Base-by-base conservation (phyloP, 2,329 filamentous ascomycete species). In the Didymellaceae sp. region DNA sequence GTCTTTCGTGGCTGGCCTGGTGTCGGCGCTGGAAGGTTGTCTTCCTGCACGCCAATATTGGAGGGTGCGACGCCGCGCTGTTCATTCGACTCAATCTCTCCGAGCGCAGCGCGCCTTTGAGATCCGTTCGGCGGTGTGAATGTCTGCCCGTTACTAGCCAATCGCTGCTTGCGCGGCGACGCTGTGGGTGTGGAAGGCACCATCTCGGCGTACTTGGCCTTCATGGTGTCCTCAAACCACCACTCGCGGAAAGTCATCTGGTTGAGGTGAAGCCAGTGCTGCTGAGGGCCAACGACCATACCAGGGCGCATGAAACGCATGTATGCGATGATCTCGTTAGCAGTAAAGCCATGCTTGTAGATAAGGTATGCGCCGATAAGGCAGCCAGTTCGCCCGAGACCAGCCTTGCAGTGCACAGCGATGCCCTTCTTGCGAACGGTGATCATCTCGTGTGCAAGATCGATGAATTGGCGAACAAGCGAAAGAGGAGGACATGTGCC, bases 231-330 rank as follows among this genome's bases (percentile, higher is more conserved):
- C 67, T 89, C 86, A 58, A 85, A 82, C 90, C 92, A 97, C 94
- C 94, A 99, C 75, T 97, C 91, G n/a, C 94, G 86, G 85, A 99
- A 99, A 26, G 89, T 87, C 26, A 89, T 89, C 75, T 99, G 94
- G 78, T 99, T 97, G 56, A 99, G 83, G 71, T 99, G 94, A 45
- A 99, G 83, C 94, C 94, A 99, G 76, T 99, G 94, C 76, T 99
- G 94, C 72, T 99, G 94, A 30, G 94, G 94, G 0, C 94, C 94
- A 44, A 99, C 94, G 6, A 99, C 94, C 94, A 99, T 99, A 44
- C 94, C 94, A 0, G 94, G 94, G 51, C 93, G 85, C 93, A 97
- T 97, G 77, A 99, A 99, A 54, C 93, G 87, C 93, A 99, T 97
- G 75, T 92, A 99, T 3, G 92, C 89, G 71, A 97, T 97, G 66